phyloP scores from a whole-genome alignment of 805 yeast genomes.

The Zygotorulaspora florentina region DNA sequence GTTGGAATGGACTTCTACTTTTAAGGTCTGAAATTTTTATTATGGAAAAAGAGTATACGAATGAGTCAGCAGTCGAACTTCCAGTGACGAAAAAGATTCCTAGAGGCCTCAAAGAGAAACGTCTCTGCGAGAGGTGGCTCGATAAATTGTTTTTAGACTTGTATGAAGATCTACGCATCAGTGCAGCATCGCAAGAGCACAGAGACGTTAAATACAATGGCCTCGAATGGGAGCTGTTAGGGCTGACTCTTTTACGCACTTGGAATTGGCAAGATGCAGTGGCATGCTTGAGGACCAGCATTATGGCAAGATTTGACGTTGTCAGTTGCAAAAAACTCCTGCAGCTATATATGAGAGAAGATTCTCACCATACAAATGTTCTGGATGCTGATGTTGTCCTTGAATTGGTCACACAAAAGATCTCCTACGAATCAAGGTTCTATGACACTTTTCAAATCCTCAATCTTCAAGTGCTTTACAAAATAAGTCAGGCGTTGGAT shows the following conservation, averaged over 20 bases:
- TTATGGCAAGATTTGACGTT: conserved; percentile 57
- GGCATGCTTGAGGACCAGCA: conserved; percentile 51
- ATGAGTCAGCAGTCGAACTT: conserved; percentile 4
- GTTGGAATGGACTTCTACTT: conserved; percentile 76
- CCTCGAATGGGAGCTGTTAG: conserved; percentile 71
- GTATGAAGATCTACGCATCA: conserved; percentile 35
- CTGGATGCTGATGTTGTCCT: conserved; percentile 38
- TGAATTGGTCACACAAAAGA: conserved; percentile 43
- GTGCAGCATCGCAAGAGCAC: conserved; percentile 27
- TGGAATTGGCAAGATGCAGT: conserved; percentile 46
- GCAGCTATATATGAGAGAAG: conserved; percentile 34
- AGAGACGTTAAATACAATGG: conserved; percentile 49
- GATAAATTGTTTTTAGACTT: conserved; percentile 34
- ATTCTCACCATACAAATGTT: conserved; percentile 16
- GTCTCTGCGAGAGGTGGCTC: conserved; percentile 35
- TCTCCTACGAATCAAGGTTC: conserved; percentile 64
- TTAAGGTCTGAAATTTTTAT: conserved; percentile 69
- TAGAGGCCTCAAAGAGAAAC: conserved; percentile 22
- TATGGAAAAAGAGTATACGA: conserved; percentile 65
- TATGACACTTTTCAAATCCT: conserved; percentile 51
- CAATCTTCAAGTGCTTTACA: conserved; percentile 43
- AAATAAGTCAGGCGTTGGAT: conserved; percentile 29
- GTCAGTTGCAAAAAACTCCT: conserved; percentile 52
- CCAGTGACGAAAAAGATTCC: conserved; percentile 17
- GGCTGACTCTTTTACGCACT: conserved; percentile 48